Conservation (phyloP, 2,329 filamentous ascomycete genomes). For the Phaeosphaeria sp. region DNA sequence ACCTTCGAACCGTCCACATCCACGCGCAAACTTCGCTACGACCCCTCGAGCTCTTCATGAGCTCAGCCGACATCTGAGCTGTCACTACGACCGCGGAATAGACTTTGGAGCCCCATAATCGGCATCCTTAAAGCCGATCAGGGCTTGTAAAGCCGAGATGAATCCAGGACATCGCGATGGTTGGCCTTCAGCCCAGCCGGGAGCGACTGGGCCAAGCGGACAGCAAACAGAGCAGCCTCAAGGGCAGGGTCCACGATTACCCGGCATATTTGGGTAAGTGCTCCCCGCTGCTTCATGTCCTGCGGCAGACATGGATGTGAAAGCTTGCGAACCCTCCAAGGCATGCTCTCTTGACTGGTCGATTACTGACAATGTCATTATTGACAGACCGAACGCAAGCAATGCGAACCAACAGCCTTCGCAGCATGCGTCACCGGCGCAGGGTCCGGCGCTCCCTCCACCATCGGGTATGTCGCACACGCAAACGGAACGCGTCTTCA, state of each 20-base stretch:
- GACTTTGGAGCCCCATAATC: conserved; percentile 17
- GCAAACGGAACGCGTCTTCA: conserved; percentile 10
- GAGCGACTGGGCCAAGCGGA: conserved; percentile 54
- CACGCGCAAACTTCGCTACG: conserved; percentile 11
- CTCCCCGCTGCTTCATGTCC: conserved; percentile 7
- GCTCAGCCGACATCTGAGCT: conserved; percentile 14
- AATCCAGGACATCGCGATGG: conserved; percentile 51
- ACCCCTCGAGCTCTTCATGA: conserved; percentile 28
- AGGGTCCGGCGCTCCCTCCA: conserved; percentile 48
- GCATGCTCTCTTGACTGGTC: conserved; percentile 15
- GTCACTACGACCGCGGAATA: conserved; percentile 19
- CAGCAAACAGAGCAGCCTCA: conserved; percentile 45
- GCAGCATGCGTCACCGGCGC: conserved; percentile 44
- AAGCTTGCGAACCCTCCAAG: conserved; percentile 16
- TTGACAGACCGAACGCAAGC: background rate
- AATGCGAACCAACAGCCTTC: conserved; percentile 41
- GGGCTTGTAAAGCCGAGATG: conserved; percentile 45
- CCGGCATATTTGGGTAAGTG: conserved; percentile 47
- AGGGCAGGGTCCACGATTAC: conserved; percentile 40
- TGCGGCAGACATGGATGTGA: conserved; percentile 22
- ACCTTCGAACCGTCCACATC: conserved; percentile 14
- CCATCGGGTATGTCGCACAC: conserved; percentile 44
- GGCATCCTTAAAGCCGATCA: conserved; percentile 33
- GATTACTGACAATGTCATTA: conserved; percentile 23
- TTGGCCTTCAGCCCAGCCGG: conserved; percentile 54